Base-by-base conservation (phyloP, 2,329 filamentous ascomycete genomes). In the Cadophora gregata region DNA sequence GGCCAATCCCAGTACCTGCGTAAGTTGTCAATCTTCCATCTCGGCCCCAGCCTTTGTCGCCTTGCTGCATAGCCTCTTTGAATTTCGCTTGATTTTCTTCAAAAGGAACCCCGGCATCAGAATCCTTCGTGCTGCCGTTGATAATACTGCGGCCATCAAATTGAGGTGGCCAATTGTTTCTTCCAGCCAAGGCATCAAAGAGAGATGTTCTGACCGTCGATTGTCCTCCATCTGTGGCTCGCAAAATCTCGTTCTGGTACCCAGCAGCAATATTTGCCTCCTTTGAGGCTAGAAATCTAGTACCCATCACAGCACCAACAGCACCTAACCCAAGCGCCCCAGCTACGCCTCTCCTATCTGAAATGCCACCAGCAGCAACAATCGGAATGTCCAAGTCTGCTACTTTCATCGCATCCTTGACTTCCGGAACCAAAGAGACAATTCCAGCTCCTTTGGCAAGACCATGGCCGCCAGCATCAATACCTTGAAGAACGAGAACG, bases 101-200 rank as follows among this genome's bases (percentile, higher is more conserved):
- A 2, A 61, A 48, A 31, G n/a, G 7, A 67, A 79, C 70, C 25
- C 80, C 80, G 31, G 70, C 71, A 25, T 77, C 63, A 27, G 75
- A 72, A 67, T 84, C 82, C 25, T 73, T 63, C 63, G 78, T 86
- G 60, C 81, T 88, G 69, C 78, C 75, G 70, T 88, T 89, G 7
- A 84, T 75, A 3, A 89, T 77, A 0, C 83, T 84, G 9, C 88
- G 78, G 1, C 82, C 86, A 73, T 85, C 82, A 72, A 87, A 88
- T 21, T 77, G 76, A 38, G 75, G 74, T 1, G 86, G 85, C 87
- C 88, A 90, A 2, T 80, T 81, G 19, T 78, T 80, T 0, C 84
- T 88, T 0, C 85, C 86, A 2, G 85, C 74, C 5, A 85, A 71
- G 3, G 73, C 71, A 74, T 86, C 83, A 72, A 84, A 86, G 0